phyloP scores from a whole-genome alignment of 148 eudicot species.

The Chenopodium album region DNA sequence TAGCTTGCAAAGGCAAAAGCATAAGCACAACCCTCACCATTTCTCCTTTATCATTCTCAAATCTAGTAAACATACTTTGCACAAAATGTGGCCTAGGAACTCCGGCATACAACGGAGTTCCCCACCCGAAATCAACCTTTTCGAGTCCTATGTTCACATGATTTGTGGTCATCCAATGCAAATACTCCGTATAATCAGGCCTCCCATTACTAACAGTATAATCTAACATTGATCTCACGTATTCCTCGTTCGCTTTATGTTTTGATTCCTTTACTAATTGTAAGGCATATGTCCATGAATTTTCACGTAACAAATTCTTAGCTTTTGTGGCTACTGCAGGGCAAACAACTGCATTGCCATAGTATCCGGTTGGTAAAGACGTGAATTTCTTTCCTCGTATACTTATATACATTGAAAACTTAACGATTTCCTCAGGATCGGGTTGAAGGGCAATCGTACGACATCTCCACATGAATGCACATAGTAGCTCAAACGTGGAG shows the following conservation, averaged over 20 bases:
- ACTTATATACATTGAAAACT: neutral
- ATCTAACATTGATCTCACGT: neutral
- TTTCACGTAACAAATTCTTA: neutral
- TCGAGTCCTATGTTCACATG: neutral
- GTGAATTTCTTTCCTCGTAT: neutral
- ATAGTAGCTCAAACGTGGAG: neutral
- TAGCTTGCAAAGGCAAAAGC: neutral
- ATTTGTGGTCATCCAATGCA: neutral
- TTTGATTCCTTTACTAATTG: neutral
- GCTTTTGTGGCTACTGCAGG: neutral
- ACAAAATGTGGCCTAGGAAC: neutral
- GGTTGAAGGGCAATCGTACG: slow-evolving; percentile 12
- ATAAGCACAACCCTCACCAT: neutral
- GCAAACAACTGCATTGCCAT: neutral
- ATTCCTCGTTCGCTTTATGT: neutral
- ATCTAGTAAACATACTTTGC: neutral
- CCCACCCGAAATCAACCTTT: neutral
- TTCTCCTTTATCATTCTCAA: neutral
- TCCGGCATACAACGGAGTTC: neutral
- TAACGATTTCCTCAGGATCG: neutral
- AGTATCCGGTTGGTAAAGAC: neutral
- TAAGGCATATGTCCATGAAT: neutral
- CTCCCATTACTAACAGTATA: neutral
- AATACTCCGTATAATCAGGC: neutral
- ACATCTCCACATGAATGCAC: slow-evolving; percentile 12